Conservation (phyloP, 2,329 filamentous ascomycete species). For the Canariomyces notabilis region DNA sequence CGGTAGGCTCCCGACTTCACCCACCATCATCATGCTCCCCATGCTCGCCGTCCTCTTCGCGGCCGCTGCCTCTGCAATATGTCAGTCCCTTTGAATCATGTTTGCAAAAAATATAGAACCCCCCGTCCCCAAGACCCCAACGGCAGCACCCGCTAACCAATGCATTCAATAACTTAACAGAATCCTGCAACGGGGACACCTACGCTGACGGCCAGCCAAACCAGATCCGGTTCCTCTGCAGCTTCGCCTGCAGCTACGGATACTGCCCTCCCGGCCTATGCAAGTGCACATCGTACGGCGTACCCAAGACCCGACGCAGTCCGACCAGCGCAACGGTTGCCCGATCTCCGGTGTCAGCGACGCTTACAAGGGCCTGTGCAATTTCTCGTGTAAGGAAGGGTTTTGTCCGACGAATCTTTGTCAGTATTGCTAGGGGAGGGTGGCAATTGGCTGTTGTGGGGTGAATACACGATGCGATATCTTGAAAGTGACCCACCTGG, state of each 20-base stretch:
- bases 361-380: constrained; percentile 14
- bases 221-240: constrained; percentile 11
- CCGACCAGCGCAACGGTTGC: constrained; percentile 4
- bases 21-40: too few relatives aligned
- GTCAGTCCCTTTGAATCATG: too few relatives aligned
- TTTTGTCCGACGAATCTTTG: constrained; percentile 15
- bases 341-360: constrained; percentile 6
- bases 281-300: constrained; percentile 7
- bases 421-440: constrained; percentile 10
- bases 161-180: too few relatives aligned
- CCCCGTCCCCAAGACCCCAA: too few relatives aligned
- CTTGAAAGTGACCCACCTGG: too few relatives aligned
- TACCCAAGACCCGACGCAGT: neutral
- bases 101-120: too few relatives aligned
- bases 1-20: too few relatives aligned
- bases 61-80: too few relatives aligned
- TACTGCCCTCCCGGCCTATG: constrained; percentile 15
- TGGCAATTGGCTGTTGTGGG: too few relatives aligned
- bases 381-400: constrained; percentile 8
- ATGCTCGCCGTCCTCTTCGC: too few relatives aligned
- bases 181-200: constrained; percentile 12
- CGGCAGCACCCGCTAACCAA: too few relatives aligned
- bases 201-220: constrained; percentile 2
- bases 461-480: too few relatives aligned
- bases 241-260: constrained; percentile 8